Conservation (phyloP, 148 eudicot genomes). For the Selenicereus undatus region DNA sequence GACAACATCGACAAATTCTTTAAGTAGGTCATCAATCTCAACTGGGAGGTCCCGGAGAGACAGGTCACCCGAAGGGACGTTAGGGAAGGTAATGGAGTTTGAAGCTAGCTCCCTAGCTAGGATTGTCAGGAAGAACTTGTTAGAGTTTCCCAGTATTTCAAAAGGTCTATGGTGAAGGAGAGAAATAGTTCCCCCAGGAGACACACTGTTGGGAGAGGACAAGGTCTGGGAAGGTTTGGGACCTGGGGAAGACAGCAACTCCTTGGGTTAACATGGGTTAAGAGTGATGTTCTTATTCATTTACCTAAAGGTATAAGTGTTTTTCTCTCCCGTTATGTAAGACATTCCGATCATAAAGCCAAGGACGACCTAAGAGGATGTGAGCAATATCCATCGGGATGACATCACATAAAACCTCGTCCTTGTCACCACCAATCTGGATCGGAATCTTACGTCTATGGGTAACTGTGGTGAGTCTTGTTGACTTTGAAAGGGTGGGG, state of each 20-base stretch:
- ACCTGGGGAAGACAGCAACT: slow-evolving; percentile 11
- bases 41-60: neutral
- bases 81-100: neutral
- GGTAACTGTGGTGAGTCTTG: neutral
- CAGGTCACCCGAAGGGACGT: neutral
- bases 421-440: neutral
- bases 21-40: neutral
- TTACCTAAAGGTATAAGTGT: neutral
- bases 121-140: neutral
- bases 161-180: neutral
- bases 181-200: neutral
- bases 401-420: neutral
- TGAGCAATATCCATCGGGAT: neutral
- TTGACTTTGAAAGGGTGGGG: neutral
- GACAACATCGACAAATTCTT: neutral
- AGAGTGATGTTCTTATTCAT: slow-evolving; percentile 6
- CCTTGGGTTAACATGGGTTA: slow-evolving; percentile 11
- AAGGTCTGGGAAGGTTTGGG: neutral
- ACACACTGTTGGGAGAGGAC: neutral
- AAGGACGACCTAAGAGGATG: neutral
- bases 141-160: neutral
- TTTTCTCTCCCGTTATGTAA: neutral
- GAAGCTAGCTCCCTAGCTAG: neutral
- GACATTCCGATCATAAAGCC: neutral
- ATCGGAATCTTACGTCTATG: neutral